Evolutionary conservation across 1,284 basidiomycete genomes (phyloP).

Genomic region (Exobasidium rhododendri): DNA sequence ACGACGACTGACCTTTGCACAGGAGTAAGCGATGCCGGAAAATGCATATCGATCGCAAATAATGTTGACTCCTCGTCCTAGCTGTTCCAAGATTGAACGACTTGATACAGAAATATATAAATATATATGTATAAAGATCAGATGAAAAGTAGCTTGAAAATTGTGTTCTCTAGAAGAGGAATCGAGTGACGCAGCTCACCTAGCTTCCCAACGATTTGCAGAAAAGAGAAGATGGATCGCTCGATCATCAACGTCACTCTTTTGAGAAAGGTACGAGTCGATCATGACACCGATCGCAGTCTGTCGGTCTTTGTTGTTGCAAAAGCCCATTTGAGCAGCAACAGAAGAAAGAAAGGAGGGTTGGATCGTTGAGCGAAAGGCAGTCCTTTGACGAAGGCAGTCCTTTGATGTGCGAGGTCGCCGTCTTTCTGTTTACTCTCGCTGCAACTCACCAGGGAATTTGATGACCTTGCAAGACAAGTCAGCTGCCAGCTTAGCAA

Average conservation of each 20-base stretch:
- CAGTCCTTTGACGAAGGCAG: neutral
- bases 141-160: too few species aligned
- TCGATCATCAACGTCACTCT: slow-evolving; percentile 82
- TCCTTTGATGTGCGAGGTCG: neutral
- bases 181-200: too few species aligned
- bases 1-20: slow-evolving; percentile 65
- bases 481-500: slow-evolving; percentile 27
- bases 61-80: slow-evolving; percentile 69
- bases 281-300: slow-evolving; percentile 91
- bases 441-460: slow-evolving; percentile 31
- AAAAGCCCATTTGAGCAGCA: neutral
- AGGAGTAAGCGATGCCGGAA: slow-evolving; percentile 90
- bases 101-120: too few species aligned
- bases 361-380: slow-evolving; percentile 3
- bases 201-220: slow-evolving; percentile 87
- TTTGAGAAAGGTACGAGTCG: slow-evolving; percentile 77
- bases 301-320: slow-evolving; percentile 84
- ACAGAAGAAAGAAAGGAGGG: neutral
- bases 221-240: slow-evolving; percentile 92
- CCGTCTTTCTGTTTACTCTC: too few species aligned
- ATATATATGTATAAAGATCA: too few species aligned
- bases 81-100: slow-evolving; percentile 51
- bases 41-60: slow-evolving; percentile 95
- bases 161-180: too few species aligned
- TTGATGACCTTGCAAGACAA: slow-evolving; percentile 42